Evolutionary conservation across 2,329 filamentous ascomycete species (phyloP), one percentile per base, ranked within the genome.

Genomic region (Fusarium nisikadoi): DNA sequence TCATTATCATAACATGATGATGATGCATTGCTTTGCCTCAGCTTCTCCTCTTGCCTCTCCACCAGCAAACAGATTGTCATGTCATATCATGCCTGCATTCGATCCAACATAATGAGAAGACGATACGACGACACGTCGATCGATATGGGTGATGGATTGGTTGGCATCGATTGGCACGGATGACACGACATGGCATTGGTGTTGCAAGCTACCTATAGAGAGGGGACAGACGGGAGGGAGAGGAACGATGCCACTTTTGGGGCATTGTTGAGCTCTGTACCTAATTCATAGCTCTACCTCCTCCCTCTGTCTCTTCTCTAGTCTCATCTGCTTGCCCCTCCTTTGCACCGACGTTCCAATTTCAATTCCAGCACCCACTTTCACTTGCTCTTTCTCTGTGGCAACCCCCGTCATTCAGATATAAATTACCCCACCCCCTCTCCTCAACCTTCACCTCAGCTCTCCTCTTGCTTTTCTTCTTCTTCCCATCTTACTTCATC

Each of bases 341-440:
- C 53, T 55, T 60, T 68, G 49, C 63, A 45, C 46, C 55, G 50
- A 62, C 47, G 54, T 68, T 50, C 54, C 29, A 49, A 23, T 49
- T 33, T 39, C 36, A 52, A 29, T 45, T 39, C 20, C 38, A 56
- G 50, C 52, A 39, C 41, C 38, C 43, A 38, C 55, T 41, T 41
- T 35, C 31, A 27, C 41, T 45, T 41, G 31, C 67, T 64, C 49
- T 55, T 60, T 53, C 62, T 46, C 47, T 67, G 52, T 62, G 61
- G 52, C 53, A 56, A 69, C 65, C 41, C 52, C 50, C 65, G 72
- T 72, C 68, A 74, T 74, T 45, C 69, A 70, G 49, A 49, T 63
- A 62, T 76, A 72, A 76, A 76, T 67, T 71, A 69, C 73, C 73
- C 74, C 73, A 72, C 74, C 72, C 67, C 66, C 65, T 75, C 73